These are phyloP conservation scores for Ophiostoma australiae DNA, from an alignment of 2,329 filamentous ascomycete genomes.

Conservation along the genomic window DNA sequence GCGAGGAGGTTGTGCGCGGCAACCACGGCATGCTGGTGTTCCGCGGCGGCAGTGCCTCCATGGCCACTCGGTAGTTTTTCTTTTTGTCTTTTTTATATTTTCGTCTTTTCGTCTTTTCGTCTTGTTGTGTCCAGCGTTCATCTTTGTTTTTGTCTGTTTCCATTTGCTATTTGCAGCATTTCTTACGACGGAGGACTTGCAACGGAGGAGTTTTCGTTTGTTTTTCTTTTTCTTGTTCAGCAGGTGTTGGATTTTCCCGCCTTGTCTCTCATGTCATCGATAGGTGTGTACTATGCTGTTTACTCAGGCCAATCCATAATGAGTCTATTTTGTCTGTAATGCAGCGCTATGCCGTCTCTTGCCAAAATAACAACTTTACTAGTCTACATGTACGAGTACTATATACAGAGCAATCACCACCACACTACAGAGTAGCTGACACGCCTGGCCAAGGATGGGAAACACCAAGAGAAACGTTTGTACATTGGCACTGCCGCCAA, in stretches of 20 bases:
- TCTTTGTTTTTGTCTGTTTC: not conserved
- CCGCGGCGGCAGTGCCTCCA: constrained; percentile 38
- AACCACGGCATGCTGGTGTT: constrained; percentile 51
- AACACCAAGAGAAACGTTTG: constrained; percentile 1
- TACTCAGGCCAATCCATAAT: no score
- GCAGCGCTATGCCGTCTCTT: no score
- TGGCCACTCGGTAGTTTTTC: constrained; percentile 29
- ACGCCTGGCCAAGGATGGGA: not conserved
- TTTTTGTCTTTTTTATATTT: not conserved
- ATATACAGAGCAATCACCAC: no score
- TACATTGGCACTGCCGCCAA: not conserved
- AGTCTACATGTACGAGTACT: no score
- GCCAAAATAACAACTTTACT: no score
- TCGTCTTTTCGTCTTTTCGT: not conserved
- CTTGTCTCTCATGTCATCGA: not conserved
- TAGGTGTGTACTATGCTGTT: no score
- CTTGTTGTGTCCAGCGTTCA: not conserved
- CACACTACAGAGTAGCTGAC: not conserved
- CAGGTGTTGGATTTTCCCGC: not conserved
- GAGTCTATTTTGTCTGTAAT: no score
- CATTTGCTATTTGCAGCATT: not conserved
- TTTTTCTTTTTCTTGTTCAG: no score
- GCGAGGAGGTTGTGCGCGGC: constrained; percentile 41
- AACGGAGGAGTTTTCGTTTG: not conserved
- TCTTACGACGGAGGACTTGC: not conserved